Conservation (phyloP, 345 rosid genomes). For the Carallia brachiata region DNA sequence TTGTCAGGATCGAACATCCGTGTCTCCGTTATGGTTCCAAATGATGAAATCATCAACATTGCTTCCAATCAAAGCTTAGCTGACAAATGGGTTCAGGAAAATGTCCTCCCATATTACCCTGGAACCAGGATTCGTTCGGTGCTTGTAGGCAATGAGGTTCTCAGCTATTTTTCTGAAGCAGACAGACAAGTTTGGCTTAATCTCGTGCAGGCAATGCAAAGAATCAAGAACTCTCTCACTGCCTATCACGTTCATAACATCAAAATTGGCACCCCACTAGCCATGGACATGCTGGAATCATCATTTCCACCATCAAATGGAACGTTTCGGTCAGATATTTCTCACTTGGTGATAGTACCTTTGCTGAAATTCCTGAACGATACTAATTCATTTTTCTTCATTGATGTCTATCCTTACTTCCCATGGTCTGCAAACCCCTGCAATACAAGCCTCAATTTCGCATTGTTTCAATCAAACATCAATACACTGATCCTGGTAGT, state of each 20-base stretch:
- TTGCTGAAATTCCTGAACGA: slow-evolving; percentile 61
- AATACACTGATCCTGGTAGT: slow-evolving; percentile 55
- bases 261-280: slow-evolving; percentile 71
- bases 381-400: slow-evolving; percentile 63
- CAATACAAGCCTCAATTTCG: slow-evolving; percentile 40
- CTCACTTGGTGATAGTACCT: slow-evolving; percentile 47
- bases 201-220: slow-evolving; percentile 70
- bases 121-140: slow-evolving; percentile 48
- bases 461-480: slow-evolving; percentile 42
- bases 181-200: slow-evolving; percentile 39
- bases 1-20: slow-evolving; percentile 48
- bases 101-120: slow-evolving; percentile 52
- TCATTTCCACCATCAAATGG: slow-evolving; percentile 72
- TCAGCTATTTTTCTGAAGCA: slow-evolving; percentile 46
- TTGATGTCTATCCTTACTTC: slow-evolving; percentile 79
- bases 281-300: slow-evolving; percentile 58
- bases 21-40: slow-evolving; percentile 66
- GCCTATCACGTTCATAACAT: slow-evolving; percentile 44
- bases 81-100: slow-evolving; percentile 45
- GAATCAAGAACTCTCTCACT: slow-evolving; percentile 43
- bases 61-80: slow-evolving; percentile 44
- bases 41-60: slow-evolving; percentile 46
- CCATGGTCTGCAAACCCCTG: slow-evolving; percentile 56
- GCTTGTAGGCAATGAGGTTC: slow-evolving; percentile 72
- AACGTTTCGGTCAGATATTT: slow-evolving; percentile 50